Evolutionary conservation across 2,329 filamentous ascomycete genomes (phyloP).

Genomic region (Ophiocordyceps unilateralis): DNA sequence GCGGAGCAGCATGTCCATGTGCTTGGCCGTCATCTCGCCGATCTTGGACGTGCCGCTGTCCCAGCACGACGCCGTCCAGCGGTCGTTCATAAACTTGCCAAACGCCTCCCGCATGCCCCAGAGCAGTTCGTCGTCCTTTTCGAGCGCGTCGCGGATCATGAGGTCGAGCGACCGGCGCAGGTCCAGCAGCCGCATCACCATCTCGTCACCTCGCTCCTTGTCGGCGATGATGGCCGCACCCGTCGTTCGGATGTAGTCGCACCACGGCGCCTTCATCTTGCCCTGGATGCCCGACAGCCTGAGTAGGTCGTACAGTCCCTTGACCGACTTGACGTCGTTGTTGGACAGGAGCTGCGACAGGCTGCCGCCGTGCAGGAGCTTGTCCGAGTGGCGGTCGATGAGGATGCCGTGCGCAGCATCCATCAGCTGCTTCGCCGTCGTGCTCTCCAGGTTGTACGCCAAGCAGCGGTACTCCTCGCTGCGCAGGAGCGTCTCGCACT

Average conservation of each 20-base stretch:
- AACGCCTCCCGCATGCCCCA: constrained; percentile 75
- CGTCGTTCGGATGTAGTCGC: constrained; percentile 57
- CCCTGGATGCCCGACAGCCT: constrained; percentile 52
- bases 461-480: constrained; percentile 64
- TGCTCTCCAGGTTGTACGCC: constrained; percentile 63
- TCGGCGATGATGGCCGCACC: constrained; percentile 69
- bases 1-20: constrained; percentile 76
- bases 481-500: constrained; percentile 50
- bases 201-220: constrained; percentile 59
- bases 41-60: constrained; percentile 80
- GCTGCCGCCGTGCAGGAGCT: constrained; percentile 47
- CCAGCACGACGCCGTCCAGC: constrained; percentile 54
- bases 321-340: constrained; percentile 52
- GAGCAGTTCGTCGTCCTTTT: constrained; percentile 56
- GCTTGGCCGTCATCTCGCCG: constrained; percentile 96
- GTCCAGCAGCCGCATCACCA: constrained; percentile 69
- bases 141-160: constrained; percentile 62
- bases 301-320: constrained; percentile 62
- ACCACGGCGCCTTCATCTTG: constrained; percentile 56
- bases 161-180: constrained; percentile 66
- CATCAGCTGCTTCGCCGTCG: constrained; percentile 63
- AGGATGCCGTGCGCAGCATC: constrained; percentile 56
- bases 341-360: constrained; percentile 58
- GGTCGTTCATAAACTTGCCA: constrained; percentile 81
- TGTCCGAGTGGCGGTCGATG: constrained; percentile 48